Evolutionary conservation across 345 rosid genomes (phyloP).

Genomic region (Eucalyptus shirleyi): DNA sequence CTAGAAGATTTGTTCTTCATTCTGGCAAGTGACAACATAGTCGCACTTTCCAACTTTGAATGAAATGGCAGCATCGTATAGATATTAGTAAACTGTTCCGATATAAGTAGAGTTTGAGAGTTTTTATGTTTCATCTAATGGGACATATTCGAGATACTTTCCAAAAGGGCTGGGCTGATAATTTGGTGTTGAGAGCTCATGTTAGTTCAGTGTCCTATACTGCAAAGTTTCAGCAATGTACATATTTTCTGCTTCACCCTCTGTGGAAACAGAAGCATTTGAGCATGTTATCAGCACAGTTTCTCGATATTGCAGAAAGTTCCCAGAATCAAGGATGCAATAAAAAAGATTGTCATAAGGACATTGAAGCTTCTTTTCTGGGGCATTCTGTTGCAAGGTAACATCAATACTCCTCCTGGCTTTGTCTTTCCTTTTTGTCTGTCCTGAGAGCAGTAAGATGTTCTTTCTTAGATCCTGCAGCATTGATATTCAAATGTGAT

Average conservation of each 20-base stretch:
- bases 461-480: not conserved
- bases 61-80: not conserved
- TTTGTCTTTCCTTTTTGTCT: not conserved
- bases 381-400: slow-evolving; percentile 65
- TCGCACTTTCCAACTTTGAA: not conserved
- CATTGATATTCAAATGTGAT: not conserved
- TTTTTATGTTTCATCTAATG: not conserved
- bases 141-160: not conserved
- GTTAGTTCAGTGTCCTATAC: not conserved
- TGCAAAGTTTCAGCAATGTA: not conserved
- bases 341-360: slow-evolving; percentile 36
- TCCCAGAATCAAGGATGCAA: slow-evolving; percentile 21
- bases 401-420: not conserved
- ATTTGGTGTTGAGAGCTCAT: not conserved
- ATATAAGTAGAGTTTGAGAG: not conserved
- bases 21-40: not conserved
- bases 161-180: not conserved
- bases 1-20: not conserved
- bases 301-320: slow-evolving; percentile 20
- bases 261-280: not conserved
- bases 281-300: not conserved
- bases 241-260: not conserved
- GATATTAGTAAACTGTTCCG: not conserved
- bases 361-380: slow-evolving; percentile 64
- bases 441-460: not conserved